These are phyloP conservation scores for Selaginella moellendorffii DNA, from an alignment of 75 land plant genomes.

Conservation along the genomic window DNA sequence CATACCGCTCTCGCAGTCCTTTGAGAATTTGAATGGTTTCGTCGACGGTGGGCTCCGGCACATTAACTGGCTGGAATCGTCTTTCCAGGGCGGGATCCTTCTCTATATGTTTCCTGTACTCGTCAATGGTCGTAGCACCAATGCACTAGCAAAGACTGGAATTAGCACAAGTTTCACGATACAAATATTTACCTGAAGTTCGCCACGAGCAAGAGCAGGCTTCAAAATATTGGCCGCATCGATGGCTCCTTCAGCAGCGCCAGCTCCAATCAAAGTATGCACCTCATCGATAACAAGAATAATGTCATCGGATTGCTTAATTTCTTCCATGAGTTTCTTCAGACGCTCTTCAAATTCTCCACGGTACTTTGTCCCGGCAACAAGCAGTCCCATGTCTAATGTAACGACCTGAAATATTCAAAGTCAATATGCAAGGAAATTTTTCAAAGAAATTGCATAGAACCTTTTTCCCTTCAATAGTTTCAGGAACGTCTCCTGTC, in stretches of 20 bases:
- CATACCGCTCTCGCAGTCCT: conserved; percentile 40
- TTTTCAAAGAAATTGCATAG: too few relatives aligned
- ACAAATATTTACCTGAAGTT: conserved; percentile 24
- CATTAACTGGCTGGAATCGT: conserved; percentile 34
- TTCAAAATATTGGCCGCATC: conserved; percentile 58
- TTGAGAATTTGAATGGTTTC: conserved; percentile 37
- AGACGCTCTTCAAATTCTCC: conserved; percentile 59
- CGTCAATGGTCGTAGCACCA: conserved; percentile 32
- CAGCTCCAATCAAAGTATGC: conserved; percentile 57
- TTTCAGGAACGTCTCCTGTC: conserved; percentile 53
- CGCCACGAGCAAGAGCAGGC: conserved; percentile 47
- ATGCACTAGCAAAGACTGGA: conserved; percentile 20
- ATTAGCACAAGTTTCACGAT: neutral
- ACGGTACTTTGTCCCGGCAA: conserved; percentile 53
- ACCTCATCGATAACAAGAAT: conserved; percentile 60
- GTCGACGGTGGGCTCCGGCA: conserved; percentile 27
- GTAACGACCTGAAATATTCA: conserved; percentile 31
- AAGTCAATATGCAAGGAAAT: neutral
- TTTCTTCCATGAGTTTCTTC: conserved; percentile 52
- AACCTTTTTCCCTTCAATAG: conserved; percentile 56
- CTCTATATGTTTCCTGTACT: conserved; percentile 32
- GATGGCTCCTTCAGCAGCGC: conserved; percentile 59
- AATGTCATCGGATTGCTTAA: conserved; percentile 49
- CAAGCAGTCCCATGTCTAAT: conserved; percentile 51
- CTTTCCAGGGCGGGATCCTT: conserved; percentile 34